Evolutionary conservation across 768 basidiomycete species (phyloP).

Genomic region (Pleurotus giganteus): DNA sequence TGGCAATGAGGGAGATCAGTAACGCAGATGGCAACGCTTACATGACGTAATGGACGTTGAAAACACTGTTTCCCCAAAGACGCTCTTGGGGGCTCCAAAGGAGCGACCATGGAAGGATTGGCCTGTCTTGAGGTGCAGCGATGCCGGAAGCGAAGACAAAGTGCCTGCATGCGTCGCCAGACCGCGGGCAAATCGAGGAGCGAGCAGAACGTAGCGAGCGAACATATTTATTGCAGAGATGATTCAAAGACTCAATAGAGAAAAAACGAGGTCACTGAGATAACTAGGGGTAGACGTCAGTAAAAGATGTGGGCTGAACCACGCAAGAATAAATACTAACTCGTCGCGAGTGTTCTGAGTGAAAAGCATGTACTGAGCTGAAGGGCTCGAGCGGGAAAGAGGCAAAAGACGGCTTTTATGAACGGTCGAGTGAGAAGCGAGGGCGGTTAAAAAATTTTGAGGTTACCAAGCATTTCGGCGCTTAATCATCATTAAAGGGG

Average conservation of each 20-base stretch:
- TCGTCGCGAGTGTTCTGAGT: constrained; percentile 89
- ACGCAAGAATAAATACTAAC: constrained; percentile 37
- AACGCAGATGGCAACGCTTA: constrained; percentile 34
- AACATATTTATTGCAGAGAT: constrained; percentile 51
- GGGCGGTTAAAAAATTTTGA: not conserved
- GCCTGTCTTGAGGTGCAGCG: constrained; percentile 90
- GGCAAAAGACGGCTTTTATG: not conserved
- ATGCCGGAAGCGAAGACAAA: constrained; percentile 59
- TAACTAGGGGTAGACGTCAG: constrained; percentile 49
- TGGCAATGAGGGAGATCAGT: not conserved
- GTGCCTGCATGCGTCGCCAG: constrained; percentile 66
- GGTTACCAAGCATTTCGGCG: no score
- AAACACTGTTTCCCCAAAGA: constrained; percentile 97
- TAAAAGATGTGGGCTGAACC: constrained; percentile 20
- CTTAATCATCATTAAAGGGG: no score
- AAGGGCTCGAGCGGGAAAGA: constrained; percentile 13
- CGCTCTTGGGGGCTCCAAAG: constrained; percentile 85
- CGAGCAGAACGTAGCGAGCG: constrained; percentile 47
- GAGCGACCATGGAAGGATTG: constrained; percentile 88
- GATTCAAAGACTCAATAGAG: constrained; percentile 49
- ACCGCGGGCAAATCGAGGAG: constrained; percentile 47
- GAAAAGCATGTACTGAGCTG: constrained; percentile 66
- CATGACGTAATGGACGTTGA: constrained; percentile 99
- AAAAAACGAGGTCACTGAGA: constrained; percentile 89
- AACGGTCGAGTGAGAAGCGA: not conserved